These are phyloP conservation scores for Physcia stellaris DNA, from an alignment of 495 filamentous ascomycete genomes.

Conservation along the genomic window DNA sequence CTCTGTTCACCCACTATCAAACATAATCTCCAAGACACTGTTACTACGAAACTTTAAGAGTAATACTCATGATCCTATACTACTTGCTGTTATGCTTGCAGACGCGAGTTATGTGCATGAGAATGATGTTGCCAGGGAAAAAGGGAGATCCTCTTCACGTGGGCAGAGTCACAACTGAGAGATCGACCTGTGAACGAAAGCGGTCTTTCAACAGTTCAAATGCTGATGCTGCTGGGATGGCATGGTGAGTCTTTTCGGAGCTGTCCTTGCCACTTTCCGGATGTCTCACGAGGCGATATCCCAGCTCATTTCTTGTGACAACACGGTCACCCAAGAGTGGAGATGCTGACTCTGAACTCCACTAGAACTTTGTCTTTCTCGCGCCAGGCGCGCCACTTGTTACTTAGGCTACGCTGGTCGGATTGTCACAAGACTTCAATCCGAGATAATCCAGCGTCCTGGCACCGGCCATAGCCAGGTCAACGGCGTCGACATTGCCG, in stretches of 20 bases:
- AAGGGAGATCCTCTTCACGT: constrained; percentile 10
- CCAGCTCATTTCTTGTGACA: too few relatives aligned
- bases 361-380: constrained; percentile 10
- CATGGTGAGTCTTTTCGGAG: too few relatives aligned
- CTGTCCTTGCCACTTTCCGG: too few relatives aligned
- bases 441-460: constrained; percentile 3
- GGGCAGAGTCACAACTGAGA: constrained; percentile 8
- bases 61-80: constrained; percentile 15
- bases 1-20: constrained; percentile 16
- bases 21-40: constrained; percentile 20
- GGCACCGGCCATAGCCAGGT: constrained; percentile 7
- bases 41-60: constrained; percentile 15
- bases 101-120: constrained; percentile 15
- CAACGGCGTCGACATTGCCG: constrained; percentile 14
- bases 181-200: neutral
- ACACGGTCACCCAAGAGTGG: too few relatives aligned
- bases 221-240: constrained; percentile 13
- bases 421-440: constrained; percentile 9
- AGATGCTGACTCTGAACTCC: constrained; percentile 12
- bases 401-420: constrained; percentile 10
- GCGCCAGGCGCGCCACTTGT: constrained; percentile 9
- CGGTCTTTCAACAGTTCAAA: constrained; percentile 11
- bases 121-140: constrained; percentile 3
- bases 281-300: too few relatives aligned
- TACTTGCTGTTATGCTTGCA: constrained; percentile 19